phyloP scores from a whole-genome alignment of 371 early-diverging fungal genomes.

The Mortierella sp. region DNA sequence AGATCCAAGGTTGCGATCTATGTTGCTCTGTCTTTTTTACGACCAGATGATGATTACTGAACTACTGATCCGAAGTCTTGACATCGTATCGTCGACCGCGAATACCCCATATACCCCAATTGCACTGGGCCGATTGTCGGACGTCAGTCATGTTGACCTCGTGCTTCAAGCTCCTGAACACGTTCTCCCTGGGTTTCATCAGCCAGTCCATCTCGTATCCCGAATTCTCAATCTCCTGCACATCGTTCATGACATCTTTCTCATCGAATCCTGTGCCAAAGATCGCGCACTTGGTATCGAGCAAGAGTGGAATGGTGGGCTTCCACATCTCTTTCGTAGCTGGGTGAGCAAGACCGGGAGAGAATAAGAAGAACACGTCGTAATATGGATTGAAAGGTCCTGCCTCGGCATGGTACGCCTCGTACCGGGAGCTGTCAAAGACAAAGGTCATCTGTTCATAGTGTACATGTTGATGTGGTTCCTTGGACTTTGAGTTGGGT shows the following conservation, averaged over 20 bases:
- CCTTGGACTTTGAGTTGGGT: constrained; percentile 53
- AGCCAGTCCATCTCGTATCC: constrained; percentile 79
- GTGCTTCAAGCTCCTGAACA: constrained; percentile 78
- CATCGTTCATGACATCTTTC: constrained; percentile 72
- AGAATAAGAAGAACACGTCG: constrained; percentile 85
- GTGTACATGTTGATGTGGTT: constrained; percentile 43
- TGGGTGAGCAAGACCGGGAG: constrained; percentile 81
- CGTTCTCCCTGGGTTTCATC: constrained; percentile 75
- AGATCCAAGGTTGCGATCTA: background rate
- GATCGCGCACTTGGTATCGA: constrained; percentile 85
- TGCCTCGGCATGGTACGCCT: constrained; percentile 52
- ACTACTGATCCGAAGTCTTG: constrained; percentile 35
- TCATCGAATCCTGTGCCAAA: constrained; percentile 85
- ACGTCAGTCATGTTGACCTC: constrained; percentile 82
- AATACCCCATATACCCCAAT: constrained; percentile 87
- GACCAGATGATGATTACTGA: background rate
- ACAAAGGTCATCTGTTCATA: constrained; percentile 49
- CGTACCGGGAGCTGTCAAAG: constrained; percentile 50
- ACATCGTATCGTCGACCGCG: constrained; percentile 90
- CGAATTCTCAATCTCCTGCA: constrained; percentile 55
- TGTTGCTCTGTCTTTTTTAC: background rate
- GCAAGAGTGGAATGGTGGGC: constrained; percentile 71
- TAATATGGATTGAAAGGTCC: constrained; percentile 83
- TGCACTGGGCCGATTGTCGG: constrained; percentile 78
- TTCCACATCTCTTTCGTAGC: constrained; percentile 76